Evolutionary conservation across 441 rosid species (phyloP).

Genomic region (Macaranga tanarius): DNA sequence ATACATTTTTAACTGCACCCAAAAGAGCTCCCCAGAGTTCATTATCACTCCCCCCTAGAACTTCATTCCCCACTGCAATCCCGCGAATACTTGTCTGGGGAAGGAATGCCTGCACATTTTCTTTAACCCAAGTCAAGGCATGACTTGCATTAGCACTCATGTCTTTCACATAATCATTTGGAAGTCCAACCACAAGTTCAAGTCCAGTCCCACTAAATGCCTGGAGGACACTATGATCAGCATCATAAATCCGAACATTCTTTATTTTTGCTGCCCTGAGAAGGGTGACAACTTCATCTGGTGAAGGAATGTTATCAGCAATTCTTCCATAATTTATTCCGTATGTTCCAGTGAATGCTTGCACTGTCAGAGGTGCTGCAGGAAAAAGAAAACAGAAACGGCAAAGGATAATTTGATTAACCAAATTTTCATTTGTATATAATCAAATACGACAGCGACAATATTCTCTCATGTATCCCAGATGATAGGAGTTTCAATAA

Average conservation of each 20-base stretch:
- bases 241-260: slow-evolving; percentile 83
- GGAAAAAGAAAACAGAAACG: slow-evolving; percentile 12
- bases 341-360: slow-evolving; percentile 78
- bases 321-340: slow-evolving; percentile 93
- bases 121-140: slow-evolving; percentile 80
- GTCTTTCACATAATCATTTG: slow-evolving; percentile 65
- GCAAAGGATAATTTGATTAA: slow-evolving; percentile 3
- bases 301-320: slow-evolving; percentile 88
- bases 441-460: not conserved
- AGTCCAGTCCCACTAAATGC: slow-evolving; percentile 88
- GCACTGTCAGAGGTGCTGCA: slow-evolving; percentile 41
- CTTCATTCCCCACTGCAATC: slow-evolving; percentile 86
- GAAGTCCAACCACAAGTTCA: slow-evolving; percentile 75
- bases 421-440: slow-evolving; percentile 19
- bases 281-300: slow-evolving; percentile 75
- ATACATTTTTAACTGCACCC: slow-evolving; percentile 71
- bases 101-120: slow-evolving; percentile 74
- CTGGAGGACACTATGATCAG: slow-evolving; percentile 70
- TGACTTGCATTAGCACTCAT: slow-evolving; percentile 62
- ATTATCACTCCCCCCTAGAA: slow-evolving; percentile 54
- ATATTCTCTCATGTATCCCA: not conserved
- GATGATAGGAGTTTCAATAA: not conserved
- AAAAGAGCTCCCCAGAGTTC: slow-evolving; percentile 65
- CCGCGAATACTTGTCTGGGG: slow-evolving; percentile 82
- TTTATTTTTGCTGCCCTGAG: slow-evolving; percentile 78